Evolutionary conservation across 306 rosid species (phyloP).

Genomic region (Rosa multiflora): DNA sequence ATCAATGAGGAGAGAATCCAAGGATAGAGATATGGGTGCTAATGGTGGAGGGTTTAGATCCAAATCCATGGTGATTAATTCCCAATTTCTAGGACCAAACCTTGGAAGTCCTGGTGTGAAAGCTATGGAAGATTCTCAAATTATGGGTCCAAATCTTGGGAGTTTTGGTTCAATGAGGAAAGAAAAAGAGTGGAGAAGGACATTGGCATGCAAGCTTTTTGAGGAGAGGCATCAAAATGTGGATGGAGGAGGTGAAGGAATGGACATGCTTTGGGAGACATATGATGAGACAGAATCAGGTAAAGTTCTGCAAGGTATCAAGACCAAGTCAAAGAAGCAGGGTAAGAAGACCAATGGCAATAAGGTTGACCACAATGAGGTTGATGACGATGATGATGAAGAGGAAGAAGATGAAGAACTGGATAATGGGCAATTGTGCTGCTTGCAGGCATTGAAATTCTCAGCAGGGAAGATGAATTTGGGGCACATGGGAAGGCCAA

Average conservation of each 20-base stretch:
- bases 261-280: conserved; percentile 98
- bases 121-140: conserved; percentile 24
- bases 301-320: conserved; percentile 25
- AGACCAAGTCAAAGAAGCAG: conserved; percentile 44
- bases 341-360: conserved; percentile 41
- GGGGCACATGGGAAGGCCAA: conserved; percentile 77
- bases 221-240: conserved; percentile 70
- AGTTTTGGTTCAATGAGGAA: conserved; percentile 80
- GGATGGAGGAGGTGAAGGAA: conserved; percentile 60
- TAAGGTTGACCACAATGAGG: conserved; percentile 19
- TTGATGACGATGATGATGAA: conserved; percentile 21
- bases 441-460: conserved; percentile 87
- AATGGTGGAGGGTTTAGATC: conserved; percentile 17
- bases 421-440: conserved; percentile 53
- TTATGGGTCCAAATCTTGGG: conserved; percentile 41
- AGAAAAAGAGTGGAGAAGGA: conserved; percentile 95
- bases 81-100: conserved; percentile 32
- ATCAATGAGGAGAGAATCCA: conserved; percentile 48
- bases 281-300: conserved; percentile 53
- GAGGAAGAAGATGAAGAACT: conserved; percentile 44
- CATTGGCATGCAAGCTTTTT: conserved; percentile 86
- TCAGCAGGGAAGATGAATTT: conserved; percentile 85
- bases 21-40: conserved; percentile 17
- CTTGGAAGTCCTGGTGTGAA: conserved; percentile 34
- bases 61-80: conserved; percentile 26